These are phyloP conservation scores for Phytophthora litchii DNA, from an alignment of 352 stramenopile species.

Conservation along the genomic window DNA sequence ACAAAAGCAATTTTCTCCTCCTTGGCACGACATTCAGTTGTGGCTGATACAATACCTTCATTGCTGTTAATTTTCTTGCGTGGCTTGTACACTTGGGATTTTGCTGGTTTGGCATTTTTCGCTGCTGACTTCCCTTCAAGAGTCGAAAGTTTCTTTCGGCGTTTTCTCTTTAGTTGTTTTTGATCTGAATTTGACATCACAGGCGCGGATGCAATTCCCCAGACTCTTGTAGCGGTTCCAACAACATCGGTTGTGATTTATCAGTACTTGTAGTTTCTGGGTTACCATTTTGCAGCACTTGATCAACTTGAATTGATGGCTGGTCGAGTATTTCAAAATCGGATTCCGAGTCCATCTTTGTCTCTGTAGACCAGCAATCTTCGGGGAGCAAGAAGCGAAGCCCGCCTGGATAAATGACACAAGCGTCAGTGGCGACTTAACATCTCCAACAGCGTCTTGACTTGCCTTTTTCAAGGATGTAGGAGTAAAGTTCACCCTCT, in stretches of 20 bases:
- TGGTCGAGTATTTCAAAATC: conserved; percentile 12
- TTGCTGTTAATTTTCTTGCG: not conserved
- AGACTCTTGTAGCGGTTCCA: not conserved
- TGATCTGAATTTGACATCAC: not conserved
- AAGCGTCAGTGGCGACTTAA: not conserved
- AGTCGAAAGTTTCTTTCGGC: conserved; percentile 22
- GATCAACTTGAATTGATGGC: not conserved
- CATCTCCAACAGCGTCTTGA: not conserved
- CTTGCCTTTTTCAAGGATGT: conserved; percentile 23
- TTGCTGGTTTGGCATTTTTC: not conserved
- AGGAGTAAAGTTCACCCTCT: conserved; percentile 27
- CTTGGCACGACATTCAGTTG: not conserved
- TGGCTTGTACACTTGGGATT: conserved; percentile 7
- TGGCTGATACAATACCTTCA: not conserved
- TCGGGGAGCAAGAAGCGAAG: conserved; percentile 21
- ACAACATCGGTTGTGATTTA: not conserved
- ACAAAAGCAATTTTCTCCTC: conserved; percentile 19
- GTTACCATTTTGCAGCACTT: not conserved
- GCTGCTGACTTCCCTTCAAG: not conserved
- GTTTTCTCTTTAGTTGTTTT: conserved; percentile 18
- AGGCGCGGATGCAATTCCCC: too few species aligned
- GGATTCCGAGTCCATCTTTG: conserved; percentile 4
- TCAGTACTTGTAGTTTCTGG: not conserved
- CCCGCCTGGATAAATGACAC: conserved; percentile 8
- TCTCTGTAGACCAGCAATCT: conserved; percentile 16